These are phyloP conservation scores for Herpotrichia juniperi DNA, from an alignment of 2,329 filamentous ascomycete species.

Conservation along the genomic window DNA sequence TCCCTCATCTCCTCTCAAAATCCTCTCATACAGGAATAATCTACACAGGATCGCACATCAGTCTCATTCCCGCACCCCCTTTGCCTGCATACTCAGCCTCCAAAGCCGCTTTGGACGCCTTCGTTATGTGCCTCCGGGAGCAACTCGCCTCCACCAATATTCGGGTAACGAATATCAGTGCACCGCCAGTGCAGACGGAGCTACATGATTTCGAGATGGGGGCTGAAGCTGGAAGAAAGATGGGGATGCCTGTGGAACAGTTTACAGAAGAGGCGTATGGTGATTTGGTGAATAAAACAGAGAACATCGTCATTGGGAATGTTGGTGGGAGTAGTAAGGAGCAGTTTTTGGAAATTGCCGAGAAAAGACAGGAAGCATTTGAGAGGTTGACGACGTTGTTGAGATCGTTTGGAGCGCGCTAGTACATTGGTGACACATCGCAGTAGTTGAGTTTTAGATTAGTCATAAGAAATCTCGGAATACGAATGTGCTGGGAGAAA, in stretches of 20 bases:
- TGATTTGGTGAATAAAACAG: constrained; percentile 49
- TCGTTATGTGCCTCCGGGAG: constrained; percentile 53
- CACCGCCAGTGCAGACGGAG: constrained; percentile 54
- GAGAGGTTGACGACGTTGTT: constrained; percentile 17
- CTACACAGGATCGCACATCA: constrained; percentile 52
- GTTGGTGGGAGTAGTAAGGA: constrained; percentile 30
- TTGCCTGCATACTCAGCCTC: constrained; percentile 60
- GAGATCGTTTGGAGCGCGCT: too few relatives aligned
- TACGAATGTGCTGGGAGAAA: too few relatives aligned
- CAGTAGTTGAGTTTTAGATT: too few relatives aligned
- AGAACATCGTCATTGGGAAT: constrained; percentile 50
- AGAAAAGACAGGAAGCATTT: constrained; percentile 32
- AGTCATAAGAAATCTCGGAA: too few relatives aligned
- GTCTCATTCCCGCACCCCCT: constrained; percentile 54
- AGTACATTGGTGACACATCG: too few relatives aligned
- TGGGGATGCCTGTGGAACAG: constrained; percentile 57
- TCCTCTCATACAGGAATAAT: constrained; percentile 28
- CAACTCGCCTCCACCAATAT: constrained; percentile 47
- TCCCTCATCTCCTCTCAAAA: constrained; percentile 51
- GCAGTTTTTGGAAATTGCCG: constrained; percentile 40
- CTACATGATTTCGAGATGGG: constrained; percentile 55
- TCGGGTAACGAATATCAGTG: constrained; percentile 57
- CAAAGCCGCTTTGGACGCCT: constrained; percentile 60
- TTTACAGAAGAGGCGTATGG: constrained; percentile 56
- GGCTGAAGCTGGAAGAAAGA: constrained; percentile 46